A percentile compares a stretch with the other conserved stretches of the same genome.
These are phyloP conservation scores for Scedosporium boydii DNA, from an alignment of 2,329 filamentous ascomycete genomes.

Conservation along the genomic window DNA sequence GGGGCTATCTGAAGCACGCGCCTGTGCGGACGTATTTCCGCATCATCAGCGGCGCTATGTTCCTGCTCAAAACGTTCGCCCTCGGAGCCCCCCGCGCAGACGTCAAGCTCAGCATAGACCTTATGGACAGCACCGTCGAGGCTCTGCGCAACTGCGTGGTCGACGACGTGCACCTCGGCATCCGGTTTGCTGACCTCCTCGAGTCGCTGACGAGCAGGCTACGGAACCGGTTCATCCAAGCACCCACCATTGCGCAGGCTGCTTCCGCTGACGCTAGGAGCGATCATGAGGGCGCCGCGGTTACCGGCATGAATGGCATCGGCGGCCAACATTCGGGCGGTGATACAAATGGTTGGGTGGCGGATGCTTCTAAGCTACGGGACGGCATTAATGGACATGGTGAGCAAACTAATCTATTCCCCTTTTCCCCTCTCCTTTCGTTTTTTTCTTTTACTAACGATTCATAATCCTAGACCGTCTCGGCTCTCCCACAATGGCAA, in stretches of 20 bases:
- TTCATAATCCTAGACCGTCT: slow-evolving; percentile 27
- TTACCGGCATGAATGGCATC: slow-evolving; percentile 17
- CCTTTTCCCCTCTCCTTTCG: not conserved
- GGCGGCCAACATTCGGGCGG: slow-evolving; percentile 7
- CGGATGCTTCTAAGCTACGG: slow-evolving; percentile 28
- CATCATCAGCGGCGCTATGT: slow-evolving; percentile 79
- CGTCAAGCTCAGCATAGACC: slow-evolving; percentile 61
- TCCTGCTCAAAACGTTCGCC: slow-evolving; percentile 75
- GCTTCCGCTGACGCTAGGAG: slow-evolving; percentile 30
- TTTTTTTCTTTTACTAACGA: slow-evolving; percentile 8
- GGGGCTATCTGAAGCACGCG: slow-evolving; percentile 70
- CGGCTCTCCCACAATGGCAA: slow-evolving; percentile 24
- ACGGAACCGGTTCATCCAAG: slow-evolving; percentile 64
- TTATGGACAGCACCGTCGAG: slow-evolving; percentile 67
- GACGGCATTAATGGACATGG: slow-evolving; percentile 29
- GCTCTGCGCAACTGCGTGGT: slow-evolving; percentile 71
- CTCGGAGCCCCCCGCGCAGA: slow-evolving; percentile 71
- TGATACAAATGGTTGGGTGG: slow-evolving; percentile 14
- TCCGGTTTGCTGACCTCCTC: slow-evolving; percentile 73
- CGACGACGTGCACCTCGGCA: slow-evolving; percentile 78
- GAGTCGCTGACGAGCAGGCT: slow-evolving; percentile 67
- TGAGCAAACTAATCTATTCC: slow-evolving; percentile 18
- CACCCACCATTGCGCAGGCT: slow-evolving; percentile 34
- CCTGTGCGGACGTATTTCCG: slow-evolving; percentile 79
- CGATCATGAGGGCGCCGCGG: slow-evolving; percentile 21